A percentile compares a stretch with the other conserved stretches of the same genome.
Evolutionary conservation across 352 stramenopile species (phyloP).

Genomic region (Pythium phragmitis): DNA sequence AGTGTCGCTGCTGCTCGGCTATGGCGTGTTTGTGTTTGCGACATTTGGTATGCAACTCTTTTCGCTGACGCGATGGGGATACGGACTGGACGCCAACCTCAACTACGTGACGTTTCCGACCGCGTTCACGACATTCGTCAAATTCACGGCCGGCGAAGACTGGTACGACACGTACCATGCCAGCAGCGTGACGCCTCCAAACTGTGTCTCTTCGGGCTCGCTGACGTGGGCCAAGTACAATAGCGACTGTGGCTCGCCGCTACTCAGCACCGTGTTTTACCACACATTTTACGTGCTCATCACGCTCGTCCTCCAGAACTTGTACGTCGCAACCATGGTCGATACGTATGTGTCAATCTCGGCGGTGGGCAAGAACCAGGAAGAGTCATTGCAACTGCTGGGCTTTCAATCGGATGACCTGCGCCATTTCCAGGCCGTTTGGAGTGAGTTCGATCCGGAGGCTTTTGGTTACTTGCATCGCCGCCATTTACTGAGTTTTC

Average conservation of each 20-base stretch:
- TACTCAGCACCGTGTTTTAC: slow-evolving; percentile 71
- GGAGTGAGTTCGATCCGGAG: slow-evolving; percentile 74
- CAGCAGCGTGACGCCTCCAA: slow-evolving; percentile 54
- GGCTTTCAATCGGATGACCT: slow-evolving; percentile 65
- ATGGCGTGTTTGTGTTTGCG: slow-evolving; percentile 81
- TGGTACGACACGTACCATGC: slow-evolving; percentile 82
- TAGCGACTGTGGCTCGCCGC: slow-evolving; percentile 68
- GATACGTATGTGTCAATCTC: slow-evolving; percentile 82
- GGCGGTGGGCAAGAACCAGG: slow-evolving; percentile 51
- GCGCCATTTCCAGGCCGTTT: slow-evolving; percentile 61
- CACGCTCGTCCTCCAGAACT: slow-evolving; percentile 74
- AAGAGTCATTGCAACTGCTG: slow-evolving; percentile 56
- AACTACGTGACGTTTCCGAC: slow-evolving; percentile 80
- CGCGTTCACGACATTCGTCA: slow-evolving; percentile 73
- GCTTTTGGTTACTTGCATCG: slow-evolving; percentile 72
- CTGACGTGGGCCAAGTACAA: slow-evolving; percentile 32
- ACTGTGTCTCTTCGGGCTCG: slow-evolving; percentile 50
- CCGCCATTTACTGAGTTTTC: slow-evolving; percentile 60
- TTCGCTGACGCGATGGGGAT: slow-evolving; percentile 74
- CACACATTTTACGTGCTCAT: slow-evolving; percentile 82
- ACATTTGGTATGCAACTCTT: slow-evolving; percentile 84
- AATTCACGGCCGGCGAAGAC: slow-evolving; percentile 81
- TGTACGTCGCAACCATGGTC: slow-evolving; percentile 81
- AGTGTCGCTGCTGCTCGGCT: slow-evolving; percentile 76
- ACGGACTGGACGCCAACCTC: slow-evolving; percentile 66